Evolutionary conservation across 2,329 filamentous ascomycete genomes (phyloP).

Genomic region (Emydomyces testavorans): DNA sequence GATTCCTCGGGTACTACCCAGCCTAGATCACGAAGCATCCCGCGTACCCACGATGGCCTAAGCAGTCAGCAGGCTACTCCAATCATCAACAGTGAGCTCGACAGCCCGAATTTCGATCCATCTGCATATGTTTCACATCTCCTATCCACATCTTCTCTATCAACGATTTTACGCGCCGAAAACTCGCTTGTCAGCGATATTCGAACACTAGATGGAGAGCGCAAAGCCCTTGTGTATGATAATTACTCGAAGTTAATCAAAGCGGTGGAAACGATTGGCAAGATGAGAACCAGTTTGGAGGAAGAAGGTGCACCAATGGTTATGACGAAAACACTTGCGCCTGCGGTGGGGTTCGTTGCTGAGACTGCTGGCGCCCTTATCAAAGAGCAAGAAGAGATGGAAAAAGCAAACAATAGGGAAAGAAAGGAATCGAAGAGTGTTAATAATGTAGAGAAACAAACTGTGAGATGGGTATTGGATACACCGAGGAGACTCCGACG

Average conservation of each 20-base stretch:
- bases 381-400: slow-evolving; percentile 30
- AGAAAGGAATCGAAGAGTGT: slow-evolving; percentile 16
- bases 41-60: slow-evolving; percentile 28
- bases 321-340: slow-evolving; percentile 36
- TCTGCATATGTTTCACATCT: slow-evolving; percentile 43
- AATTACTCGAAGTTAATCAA: slow-evolving; percentile 95
- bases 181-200: slow-evolving; percentile 54
- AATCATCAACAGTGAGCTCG: slow-evolving; percentile 49
- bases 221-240: slow-evolving; percentile 94
- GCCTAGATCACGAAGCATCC: slow-evolving; percentile 27
- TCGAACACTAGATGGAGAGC: slow-evolving; percentile 80
- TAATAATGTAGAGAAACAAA: slow-evolving; percentile 29
- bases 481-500: slow-evolving; percentile 31
- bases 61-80: slow-evolving; percentile 30
- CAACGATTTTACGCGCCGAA: slow-evolving; percentile 36
- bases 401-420: slow-evolving; percentile 22
- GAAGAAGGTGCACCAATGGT: slow-evolving; percentile 35
- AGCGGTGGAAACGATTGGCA: slow-evolving; percentile 91
- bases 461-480: slow-evolving; percentile 37
- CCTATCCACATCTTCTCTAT: slow-evolving; percentile 32
- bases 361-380: slow-evolving; percentile 34
- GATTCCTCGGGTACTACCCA: slow-evolving; percentile 24
- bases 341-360: slow-evolving; percentile 35
- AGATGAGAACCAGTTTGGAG: slow-evolving; percentile 44
- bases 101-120: slow-evolving; percentile 59